Percentiles rank a stretch among this genome's conserved stretches.
Evolutionary conservation across 2,329 filamentous ascomycete species (phyloP).

Genomic region (Cephalotrichum gorgonifer): DNA sequence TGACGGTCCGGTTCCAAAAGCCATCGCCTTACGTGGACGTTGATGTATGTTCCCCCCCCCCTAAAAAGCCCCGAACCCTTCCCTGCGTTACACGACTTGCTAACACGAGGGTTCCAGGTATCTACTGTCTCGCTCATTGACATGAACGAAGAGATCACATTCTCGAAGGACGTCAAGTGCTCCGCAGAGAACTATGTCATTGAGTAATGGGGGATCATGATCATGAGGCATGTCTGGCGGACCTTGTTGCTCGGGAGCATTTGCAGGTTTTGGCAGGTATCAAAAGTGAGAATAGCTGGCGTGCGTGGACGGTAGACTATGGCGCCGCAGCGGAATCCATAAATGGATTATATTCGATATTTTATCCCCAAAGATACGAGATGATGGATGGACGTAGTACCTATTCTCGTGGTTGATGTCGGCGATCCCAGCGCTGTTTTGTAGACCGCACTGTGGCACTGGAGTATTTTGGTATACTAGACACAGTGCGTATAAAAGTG

Average conservation of each 20-base stretch:
- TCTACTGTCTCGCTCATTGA: conserved; percentile 60
- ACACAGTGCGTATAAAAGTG: too few relatives aligned
- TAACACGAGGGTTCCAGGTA: conserved; percentile 36
- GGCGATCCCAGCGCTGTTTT: too few relatives aligned
- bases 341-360: not conserved
- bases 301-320: not conserved
- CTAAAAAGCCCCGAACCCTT: not conserved
- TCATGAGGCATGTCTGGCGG: not conserved
- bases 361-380: conserved; percentile 3
- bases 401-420: too few relatives aligned
- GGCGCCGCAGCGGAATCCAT: not conserved
- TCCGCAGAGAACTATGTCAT: conserved; percentile 67
- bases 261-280: not conserved
- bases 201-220: conserved; percentile 38
- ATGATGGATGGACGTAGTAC: too few relatives aligned
- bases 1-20: conserved; percentile 86
- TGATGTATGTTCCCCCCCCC: conserved; percentile 56
- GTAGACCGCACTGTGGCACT: too few relatives aligned
- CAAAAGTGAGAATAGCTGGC: not conserved
- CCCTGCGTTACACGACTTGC: conserved; percentile 6
- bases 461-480: too few relatives aligned
- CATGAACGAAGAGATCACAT: conserved; percentile 68
- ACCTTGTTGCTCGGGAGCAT: not conserved
- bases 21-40: conserved; percentile 80
- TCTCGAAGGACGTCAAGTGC: conserved; percentile 73